Conservation (phyloP, 306 rosid species). For the Rosa lucieae region DNA sequence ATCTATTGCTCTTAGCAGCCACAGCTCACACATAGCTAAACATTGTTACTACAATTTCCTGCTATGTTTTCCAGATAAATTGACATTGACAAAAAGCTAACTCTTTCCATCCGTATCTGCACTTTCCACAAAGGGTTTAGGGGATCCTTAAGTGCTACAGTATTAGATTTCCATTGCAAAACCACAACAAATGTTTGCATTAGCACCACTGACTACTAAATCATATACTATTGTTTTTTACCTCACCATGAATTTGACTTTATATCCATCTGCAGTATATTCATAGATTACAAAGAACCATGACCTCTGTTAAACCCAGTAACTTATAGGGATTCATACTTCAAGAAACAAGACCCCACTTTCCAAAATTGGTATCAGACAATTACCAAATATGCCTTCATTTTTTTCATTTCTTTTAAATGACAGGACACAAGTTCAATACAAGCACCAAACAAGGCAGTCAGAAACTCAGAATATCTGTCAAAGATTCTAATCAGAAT, state of each 20-base stretch:
- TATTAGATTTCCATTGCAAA: no score
- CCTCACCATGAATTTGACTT: background rate
- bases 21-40: background rate
- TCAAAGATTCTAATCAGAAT: no score
- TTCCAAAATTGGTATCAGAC: background rate
- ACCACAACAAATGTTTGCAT: background rate
- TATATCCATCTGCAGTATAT: background rate
- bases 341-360: background rate
- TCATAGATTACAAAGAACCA: background rate
- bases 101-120: background rate
- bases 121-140: background rate
- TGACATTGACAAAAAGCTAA: background rate
- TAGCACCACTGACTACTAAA: background rate
- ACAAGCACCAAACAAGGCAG: background rate
- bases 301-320: background rate
- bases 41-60: background rate
- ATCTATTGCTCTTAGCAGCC: background rate
- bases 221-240: no score
- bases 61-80: no score
- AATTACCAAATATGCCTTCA: no score
- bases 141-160: background rate
- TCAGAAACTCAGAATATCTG: background rate
- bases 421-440: background rate
- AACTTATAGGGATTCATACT: background rate
- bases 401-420: background rate